phyloP scores from a whole-genome alignment of 139 green algal species.

The Closterium sp. region DNA sequence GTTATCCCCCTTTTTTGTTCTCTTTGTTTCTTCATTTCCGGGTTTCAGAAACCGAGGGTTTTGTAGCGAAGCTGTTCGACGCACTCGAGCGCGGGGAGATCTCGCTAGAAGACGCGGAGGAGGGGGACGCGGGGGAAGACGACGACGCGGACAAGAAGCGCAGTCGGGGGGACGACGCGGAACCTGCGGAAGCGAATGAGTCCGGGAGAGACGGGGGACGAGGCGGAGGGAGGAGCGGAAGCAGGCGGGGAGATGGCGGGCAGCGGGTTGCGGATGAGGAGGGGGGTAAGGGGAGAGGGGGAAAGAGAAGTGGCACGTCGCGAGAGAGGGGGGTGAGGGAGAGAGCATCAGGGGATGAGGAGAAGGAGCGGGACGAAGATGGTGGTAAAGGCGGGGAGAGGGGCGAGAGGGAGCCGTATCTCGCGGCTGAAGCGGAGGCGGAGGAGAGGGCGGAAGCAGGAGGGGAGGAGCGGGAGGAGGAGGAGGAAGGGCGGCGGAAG shows the following conservation, averaged over 20 bases:
- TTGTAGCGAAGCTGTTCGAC: conserved; percentile 32
- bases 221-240: neutral
- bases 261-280: neutral
- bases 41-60: conserved; percentile 31
- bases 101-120: conserved; percentile 11
- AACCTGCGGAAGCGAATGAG: neutral
- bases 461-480: neutral
- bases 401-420: neutral
- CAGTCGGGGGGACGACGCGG: neutral
- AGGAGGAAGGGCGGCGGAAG: conserved; percentile 12
- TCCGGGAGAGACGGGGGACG: neutral
- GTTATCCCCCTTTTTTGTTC: neutral
- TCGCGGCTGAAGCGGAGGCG: neutral
- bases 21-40: neutral
- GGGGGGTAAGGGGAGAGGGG: neutral
- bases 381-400: neutral
- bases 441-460: neutral
- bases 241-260: neutral
- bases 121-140: conserved; percentile 1
- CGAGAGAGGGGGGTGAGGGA: neutral
- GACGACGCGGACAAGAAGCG: conserved; percentile 19
- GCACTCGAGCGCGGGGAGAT: conserved; percentile 34
- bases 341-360: neutral
- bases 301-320: neutral
- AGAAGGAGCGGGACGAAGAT: neutral